These are phyloP conservation scores for Gloeophyllum trabeum DNA, from an alignment of 768 basidiomycete species.

Conservation along the genomic window DNA sequence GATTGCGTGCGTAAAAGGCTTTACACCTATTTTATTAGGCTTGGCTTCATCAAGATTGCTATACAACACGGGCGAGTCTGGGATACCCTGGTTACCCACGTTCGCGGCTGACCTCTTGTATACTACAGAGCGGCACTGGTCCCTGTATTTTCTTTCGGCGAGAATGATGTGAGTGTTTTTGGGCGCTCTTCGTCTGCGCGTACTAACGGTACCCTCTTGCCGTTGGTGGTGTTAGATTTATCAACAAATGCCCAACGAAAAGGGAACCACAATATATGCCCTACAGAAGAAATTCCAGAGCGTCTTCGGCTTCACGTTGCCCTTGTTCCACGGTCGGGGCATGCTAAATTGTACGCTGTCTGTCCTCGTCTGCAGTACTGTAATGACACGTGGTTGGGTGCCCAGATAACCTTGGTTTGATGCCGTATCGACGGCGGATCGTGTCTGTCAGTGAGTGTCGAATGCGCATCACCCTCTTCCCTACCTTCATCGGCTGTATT, in stretches of 20 bases:
- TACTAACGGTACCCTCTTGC: constrained; percentile 1
- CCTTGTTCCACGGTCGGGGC: constrained; percentile 94
- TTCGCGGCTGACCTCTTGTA: neutral
- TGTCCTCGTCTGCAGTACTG: neutral
- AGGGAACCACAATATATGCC: constrained; percentile 77
- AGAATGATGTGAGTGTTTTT: constrained; percentile 73
- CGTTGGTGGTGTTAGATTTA: constrained; percentile 79
- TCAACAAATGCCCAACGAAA: constrained; percentile 92
- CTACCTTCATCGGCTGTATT: neutral
- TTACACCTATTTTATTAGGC: constrained; percentile 23
- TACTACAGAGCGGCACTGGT: constrained; percentile 77
- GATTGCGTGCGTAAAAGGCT: neutral
- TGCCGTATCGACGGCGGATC: constrained; percentile 93
- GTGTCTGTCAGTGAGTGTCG: constrained; percentile 87
- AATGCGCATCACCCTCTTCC: neutral
- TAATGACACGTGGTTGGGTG: neutral
- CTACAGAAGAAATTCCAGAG: constrained; percentile 88
- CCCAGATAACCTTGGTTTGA: constrained; percentile 84
- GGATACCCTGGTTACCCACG: neutral
- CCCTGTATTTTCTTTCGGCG: constrained; percentile 96
- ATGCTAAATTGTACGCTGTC: constrained; percentile 74
- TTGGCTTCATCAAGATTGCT: constrained; percentile 93
- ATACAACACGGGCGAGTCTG: constrained; percentile 70
- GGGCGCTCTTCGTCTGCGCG: neutral
- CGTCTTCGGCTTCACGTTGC: constrained; percentile 91